Base-by-base conservation (phyloP, 148 eudicot species). In the Fallopia convolvulus region DNA sequence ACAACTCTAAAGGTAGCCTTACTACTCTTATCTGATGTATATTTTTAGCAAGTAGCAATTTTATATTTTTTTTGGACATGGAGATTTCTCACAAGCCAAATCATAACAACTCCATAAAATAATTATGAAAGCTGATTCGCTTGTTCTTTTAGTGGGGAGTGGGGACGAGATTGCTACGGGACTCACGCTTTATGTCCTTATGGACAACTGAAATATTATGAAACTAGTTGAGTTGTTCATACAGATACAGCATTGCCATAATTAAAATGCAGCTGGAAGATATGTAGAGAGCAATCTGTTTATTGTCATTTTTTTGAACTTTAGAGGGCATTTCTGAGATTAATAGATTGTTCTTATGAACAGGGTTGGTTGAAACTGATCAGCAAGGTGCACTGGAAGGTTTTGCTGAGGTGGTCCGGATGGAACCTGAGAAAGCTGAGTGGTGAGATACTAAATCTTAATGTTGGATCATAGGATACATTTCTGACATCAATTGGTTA, bases 331-430 rank as follows among this genome's bases (percentile, higher is more conserved):
- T 63, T 11, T 63, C 39, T 23, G 10, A 63, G 70, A 63, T 36
- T 40, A 20, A 44, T 44, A 44, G 75, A 42, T 61, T 30, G 13
- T 46, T 21, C 52, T 50, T 58, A 73, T 76, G 70, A 9, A 48
- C 83, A 95, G 99, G 97, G 75, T 66, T 93, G 89, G 91, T 91
- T 83, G 99, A 95, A 76, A 91, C 93, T 75, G 99, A 95, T 78
- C 94, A 97, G 20, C 90, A 91, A 81, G 97, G 85, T 48, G 99
- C 99, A 48, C 93, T 95, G 78, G 86, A 86, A 65, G 99, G 99
- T 72, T 95, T 95, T 74, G 90, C 90, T 52, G 75, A 77, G 75
- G 80, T 77, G 63, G 80, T 77, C 23, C 75, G 30, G 18, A 77
- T 77, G 80, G 80, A 77, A 26, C 80, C 80, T 20, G 79, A 77